Conservation (phyloP, 2,329 filamentous ascomycete species). For the Trichoderma pleuroti region DNA sequence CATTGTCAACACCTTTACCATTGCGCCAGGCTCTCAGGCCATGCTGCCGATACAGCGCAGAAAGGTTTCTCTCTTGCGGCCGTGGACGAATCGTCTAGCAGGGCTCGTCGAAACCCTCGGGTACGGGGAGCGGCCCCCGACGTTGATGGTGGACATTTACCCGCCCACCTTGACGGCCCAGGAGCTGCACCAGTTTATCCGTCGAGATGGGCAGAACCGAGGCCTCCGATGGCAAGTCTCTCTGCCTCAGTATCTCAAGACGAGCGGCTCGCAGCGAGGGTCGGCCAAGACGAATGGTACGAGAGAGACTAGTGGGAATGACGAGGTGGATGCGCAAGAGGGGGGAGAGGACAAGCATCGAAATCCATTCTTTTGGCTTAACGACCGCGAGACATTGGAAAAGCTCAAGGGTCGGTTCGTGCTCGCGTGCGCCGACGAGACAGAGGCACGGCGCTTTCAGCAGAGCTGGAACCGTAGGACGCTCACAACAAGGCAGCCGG, state of each 20-base stretch:
- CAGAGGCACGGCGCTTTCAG: conserved; percentile 39
- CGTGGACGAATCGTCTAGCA: conserved; percentile 28
- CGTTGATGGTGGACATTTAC: conserved; percentile 32
- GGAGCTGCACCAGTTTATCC: conserved; percentile 38
- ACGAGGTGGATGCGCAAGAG: not conserved
- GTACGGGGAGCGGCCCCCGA: conserved; percentile 27
- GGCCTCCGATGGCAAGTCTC: conserved; percentile 26
- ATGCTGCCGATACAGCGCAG: conserved; percentile 19
- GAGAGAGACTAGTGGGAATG: not conserved
- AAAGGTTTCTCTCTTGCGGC: conserved; percentile 24
- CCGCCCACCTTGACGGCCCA: conserved; percentile 31
- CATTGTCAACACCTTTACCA: conserved; percentile 25
- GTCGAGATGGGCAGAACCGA: conserved; percentile 41
- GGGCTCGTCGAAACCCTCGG: conserved; percentile 25
- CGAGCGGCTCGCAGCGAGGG: not conserved
- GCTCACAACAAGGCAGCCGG: conserved; percentile 23
- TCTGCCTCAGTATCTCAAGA: conserved; percentile 21
- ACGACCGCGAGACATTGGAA: conserved; percentile 22
- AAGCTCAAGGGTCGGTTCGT: conserved; percentile 31
- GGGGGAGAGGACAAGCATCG: not conserved
- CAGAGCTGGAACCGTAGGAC: conserved; percentile 40
- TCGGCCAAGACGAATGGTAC: not conserved
- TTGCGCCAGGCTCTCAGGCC: conserved; percentile 28
- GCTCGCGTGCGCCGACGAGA: conserved; percentile 31
- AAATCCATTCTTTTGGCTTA: not conserved